These are phyloP conservation scores for Hagleromyces aurorensis DNA, from an alignment of 805 yeast genomes.

Conservation along the genomic window DNA sequence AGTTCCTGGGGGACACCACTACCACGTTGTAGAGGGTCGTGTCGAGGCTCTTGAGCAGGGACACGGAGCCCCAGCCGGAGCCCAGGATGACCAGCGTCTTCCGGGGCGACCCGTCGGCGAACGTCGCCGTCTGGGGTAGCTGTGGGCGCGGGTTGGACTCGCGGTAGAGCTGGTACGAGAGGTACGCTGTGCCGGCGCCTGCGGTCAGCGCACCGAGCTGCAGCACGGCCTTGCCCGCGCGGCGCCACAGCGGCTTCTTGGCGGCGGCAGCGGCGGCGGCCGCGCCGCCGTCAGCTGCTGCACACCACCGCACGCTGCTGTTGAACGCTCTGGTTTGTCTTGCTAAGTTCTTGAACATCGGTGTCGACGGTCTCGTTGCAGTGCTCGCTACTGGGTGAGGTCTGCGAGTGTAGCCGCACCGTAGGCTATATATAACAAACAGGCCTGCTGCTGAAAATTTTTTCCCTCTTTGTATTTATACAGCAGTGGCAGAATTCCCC, in stretches of 20 bases:
- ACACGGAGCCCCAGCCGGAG: slow-evolving; percentile 93
- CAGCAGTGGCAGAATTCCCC: too few relatives aligned
- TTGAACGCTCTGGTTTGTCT: too few relatives aligned
- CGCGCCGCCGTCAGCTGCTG: slow-evolving; percentile 5
- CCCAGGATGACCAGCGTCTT: slow-evolving; percentile 60
- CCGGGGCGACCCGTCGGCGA: slow-evolving; percentile 38
- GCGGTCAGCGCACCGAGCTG: slow-evolving; percentile 22
- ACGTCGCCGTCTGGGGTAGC: slow-evolving; percentile 48
- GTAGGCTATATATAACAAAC: too few relatives aligned
- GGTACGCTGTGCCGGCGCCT: slow-evolving; percentile 45
- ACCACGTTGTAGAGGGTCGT: slow-evolving; percentile 82
- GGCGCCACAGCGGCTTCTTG: slow-evolving; percentile 4
- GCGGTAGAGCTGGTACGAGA: slow-evolving; percentile 53
- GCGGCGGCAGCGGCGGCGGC: slow-evolving; percentile 3
- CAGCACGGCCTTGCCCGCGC: slow-evolving; percentile 6
- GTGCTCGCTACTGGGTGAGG: too few relatives aligned
- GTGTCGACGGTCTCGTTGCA: too few relatives aligned
- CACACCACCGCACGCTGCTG: too few relatives aligned
- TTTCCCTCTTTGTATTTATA: too few relatives aligned
- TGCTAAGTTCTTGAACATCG: too few relatives aligned
- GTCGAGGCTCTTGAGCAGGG: slow-evolving; percentile 76
- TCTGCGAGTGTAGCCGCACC: too few relatives aligned
- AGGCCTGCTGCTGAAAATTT: too few relatives aligned
- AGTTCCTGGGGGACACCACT: slow-evolving; percentile 89
- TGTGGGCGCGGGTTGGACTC: slow-evolving; percentile 59